Conservation (phyloP, 2,329 filamentous ascomycete species). For the Cordyceps tenuipes region DNA sequence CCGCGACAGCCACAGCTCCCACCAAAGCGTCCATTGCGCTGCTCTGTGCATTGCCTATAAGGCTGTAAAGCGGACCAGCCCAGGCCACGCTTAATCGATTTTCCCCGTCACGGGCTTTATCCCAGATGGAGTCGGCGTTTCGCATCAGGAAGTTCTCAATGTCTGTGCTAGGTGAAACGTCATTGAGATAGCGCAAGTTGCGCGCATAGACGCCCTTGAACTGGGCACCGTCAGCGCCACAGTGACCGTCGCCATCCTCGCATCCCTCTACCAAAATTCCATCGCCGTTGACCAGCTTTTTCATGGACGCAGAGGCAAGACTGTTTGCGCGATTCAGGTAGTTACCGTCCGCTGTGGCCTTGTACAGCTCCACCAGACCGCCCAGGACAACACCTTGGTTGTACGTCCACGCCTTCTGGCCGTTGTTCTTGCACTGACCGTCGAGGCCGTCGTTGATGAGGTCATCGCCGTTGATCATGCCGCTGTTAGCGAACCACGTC, state of each 20-base stretch:
- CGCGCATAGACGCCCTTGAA: conserved; percentile 67
- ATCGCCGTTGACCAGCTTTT: conserved; percentile 32
- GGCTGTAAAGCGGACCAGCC: conserved; percentile 48
- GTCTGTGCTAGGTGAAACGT: conserved; percentile 36
- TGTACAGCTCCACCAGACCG: conserved; percentile 41
- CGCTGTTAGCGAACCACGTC: conserved; percentile 43
- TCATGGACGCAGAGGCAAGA: conserved; percentile 48
- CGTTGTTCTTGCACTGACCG: conserved; percentile 43
- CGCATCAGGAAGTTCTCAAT: conserved; percentile 47
- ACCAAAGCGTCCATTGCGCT: conserved; percentile 60
- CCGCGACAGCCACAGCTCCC: conserved; percentile 44
- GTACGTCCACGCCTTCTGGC: conserved; percentile 43
- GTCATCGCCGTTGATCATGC: conserved; percentile 42
- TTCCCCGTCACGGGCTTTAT: conserved; percentile 38
- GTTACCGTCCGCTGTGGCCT: conserved; percentile 31
- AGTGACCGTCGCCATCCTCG: conserved; percentile 26
- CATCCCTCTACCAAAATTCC: conserved; percentile 38
- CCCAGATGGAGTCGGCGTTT: conserved; percentile 61
- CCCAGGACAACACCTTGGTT: conserved; percentile 52
- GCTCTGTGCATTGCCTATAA: conserved; percentile 52
- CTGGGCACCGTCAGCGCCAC: conserved; percentile 45
- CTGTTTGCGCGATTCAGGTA: conserved; percentile 34
- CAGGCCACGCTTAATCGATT: conserved; percentile 54
- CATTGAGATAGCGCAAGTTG: conserved; percentile 52
- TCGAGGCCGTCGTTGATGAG: conserved; percentile 48